Conservation (phyloP, 192 early-diverging fungal genomes). For the Mycoemilia scoparia region DNA sequence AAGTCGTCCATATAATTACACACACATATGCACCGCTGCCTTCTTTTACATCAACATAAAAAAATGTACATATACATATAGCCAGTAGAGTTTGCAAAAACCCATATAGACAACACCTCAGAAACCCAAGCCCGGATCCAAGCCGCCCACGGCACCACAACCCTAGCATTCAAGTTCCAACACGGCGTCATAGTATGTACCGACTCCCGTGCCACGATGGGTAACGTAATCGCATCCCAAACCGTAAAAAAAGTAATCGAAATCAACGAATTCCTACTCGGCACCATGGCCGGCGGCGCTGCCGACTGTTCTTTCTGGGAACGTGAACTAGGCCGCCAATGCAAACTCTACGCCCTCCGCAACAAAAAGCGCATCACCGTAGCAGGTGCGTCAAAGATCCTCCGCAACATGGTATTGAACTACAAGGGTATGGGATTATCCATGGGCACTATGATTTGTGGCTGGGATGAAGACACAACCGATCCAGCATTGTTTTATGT, state of each 20-base stretch:
- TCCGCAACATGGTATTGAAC: constrained; percentile 89
- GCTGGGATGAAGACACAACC: constrained; percentile 75
- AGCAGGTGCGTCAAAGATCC: constrained; percentile 88
- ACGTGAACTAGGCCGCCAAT: constrained; percentile 85
- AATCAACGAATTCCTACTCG: constrained; percentile 94
- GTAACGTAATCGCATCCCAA: constrained; percentile 66
- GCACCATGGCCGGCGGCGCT: constrained; percentile 98
- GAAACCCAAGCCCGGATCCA: constrained; percentile 68
- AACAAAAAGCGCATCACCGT: constrained; percentile 99
- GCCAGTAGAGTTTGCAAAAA: too few species aligned
- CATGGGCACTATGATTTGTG: constrained; percentile 98
- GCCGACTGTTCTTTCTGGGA: constrained; percentile 99
- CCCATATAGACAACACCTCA: too few species aligned
- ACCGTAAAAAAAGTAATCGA: constrained; percentile 98
- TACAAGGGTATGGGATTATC: constrained; percentile 99
- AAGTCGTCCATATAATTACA: too few species aligned
- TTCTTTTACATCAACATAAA: too few species aligned
- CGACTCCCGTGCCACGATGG: constrained; percentile 90
- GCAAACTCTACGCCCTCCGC: constrained; percentile 83
- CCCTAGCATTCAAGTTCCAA: constrained; percentile 92
- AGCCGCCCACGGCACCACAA: constrained; percentile 93
- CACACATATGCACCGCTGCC: too few species aligned
- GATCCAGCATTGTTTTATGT: constrained; percentile 93
- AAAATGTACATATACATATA: too few species aligned
- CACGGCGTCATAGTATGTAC: constrained; percentile 85